Base-by-base conservation (phyloP, 2,329 filamentous ascomycete species). In the Lachnum nothofagi region DNA sequence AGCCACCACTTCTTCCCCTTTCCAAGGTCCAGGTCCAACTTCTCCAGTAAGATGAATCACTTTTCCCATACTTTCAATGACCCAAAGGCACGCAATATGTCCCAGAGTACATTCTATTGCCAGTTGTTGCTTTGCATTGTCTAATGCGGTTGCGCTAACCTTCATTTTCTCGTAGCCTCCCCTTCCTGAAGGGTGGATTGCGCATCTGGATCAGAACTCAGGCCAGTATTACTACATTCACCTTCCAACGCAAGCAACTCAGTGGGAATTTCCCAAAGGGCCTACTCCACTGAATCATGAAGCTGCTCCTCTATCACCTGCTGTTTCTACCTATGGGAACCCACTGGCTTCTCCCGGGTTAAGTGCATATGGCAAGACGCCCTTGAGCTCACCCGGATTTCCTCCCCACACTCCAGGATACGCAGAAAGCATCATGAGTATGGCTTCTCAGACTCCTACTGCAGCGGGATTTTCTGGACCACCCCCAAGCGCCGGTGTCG, bases 181-280 rank as follows among this genome's bases (percentile, higher is more conserved):
- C 2, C 76, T 98, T 14, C 93, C 93, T 5, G 93, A 98, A 70
- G 93, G 93, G 27, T 98, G 93, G 93, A 97, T 98, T 63, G 89
- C 93, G 17, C 93, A 97, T 67, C 76, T 97, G 4, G 93, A 98
- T 65, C 87, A 89, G 58, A 95, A 87, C 64, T 97, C 91, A 2
- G 93, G 93, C 1, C 91, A 97, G 65, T 98, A 97, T 69, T 98
- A 98, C 68, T 98, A 98, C 64, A 98, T 98, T 51, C 93, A 98
- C 67, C 77, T 98, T 24, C 87, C 91, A 1, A 91, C 88, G 0
- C 93, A 97, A 65, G 89, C 91, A 2, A 98, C 93, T 0, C 93
- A 98, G 65, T 98, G 93, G 93, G 93, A 98, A 63, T 97, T 97
- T 59, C 93, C 93, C 23, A 97, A 96, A 70, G 91, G 91, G 0